These are phyloP conservation scores for Aspergillus spinulosporus DNA, from an alignment of 2,329 filamentous ascomycete genomes.

Conservation along the genomic window DNA sequence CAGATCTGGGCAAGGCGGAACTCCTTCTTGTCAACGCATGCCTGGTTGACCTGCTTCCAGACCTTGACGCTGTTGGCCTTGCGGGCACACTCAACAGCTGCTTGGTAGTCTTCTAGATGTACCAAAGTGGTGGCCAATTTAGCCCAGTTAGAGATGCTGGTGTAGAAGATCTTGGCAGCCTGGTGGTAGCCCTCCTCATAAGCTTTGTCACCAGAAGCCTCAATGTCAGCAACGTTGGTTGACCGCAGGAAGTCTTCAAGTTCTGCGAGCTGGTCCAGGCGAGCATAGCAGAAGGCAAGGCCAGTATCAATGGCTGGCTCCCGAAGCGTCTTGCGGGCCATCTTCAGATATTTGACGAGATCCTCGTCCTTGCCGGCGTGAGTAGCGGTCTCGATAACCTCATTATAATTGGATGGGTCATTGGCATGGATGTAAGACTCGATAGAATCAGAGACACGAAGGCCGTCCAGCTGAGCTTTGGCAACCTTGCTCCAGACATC, in stretches of 20 bases:
- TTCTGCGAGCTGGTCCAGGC: constrained; percentile 86
- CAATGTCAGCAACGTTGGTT: constrained; percentile 92
- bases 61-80: constrained; percentile 99
- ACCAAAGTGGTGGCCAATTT: constrained; percentile 97
- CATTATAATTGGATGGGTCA: constrained; percentile 87
- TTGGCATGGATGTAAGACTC: constrained; percentile 96
- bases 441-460: constrained; percentile 87
- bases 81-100: constrained; percentile 92
- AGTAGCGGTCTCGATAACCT: constrained; percentile 94
- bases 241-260: constrained; percentile 93
- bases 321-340: constrained; percentile 95
- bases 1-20: constrained; percentile 99
- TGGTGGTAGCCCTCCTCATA: constrained; percentile 92
- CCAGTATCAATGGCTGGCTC: constrained; percentile 92
- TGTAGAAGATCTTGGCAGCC: constrained; percentile 98
- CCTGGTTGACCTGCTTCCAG: constrained; percentile 97
- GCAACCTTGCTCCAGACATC: constrained; percentile 99
- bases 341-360: constrained; percentile 90
- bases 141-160: constrained; percentile 98
- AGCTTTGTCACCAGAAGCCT: constrained; percentile 96
- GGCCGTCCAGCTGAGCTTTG: constrained; percentile 94
- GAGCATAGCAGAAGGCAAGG: constrained; percentile 89
- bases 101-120: constrained; percentile 96
- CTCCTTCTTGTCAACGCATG: constrained; percentile 95
- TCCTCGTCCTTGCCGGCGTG: constrained; percentile 98